Evolutionary conservation across 2,329 filamentous ascomycete genomes (phyloP), one percentile per base, ranked within the genome.

Genomic region (Mycosphaerella sp.): DNA sequence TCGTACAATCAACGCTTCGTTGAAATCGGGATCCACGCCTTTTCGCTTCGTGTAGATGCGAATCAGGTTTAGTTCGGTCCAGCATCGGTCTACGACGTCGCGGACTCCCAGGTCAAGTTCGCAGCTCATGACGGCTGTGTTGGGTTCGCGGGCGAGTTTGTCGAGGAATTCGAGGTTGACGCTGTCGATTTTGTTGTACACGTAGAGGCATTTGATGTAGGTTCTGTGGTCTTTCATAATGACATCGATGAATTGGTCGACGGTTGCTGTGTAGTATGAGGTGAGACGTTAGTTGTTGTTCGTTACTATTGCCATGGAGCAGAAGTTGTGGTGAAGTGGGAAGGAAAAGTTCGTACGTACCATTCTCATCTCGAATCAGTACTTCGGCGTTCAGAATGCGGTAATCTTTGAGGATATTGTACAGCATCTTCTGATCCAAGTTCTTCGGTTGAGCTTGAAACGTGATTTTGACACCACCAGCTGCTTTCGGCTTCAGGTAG

Each of bases 171-270:
- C 89, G 59, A 98, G 80, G 37, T 86, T 91, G 54, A 98, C 87
- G 68, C 82, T 85, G 74, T 98, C 93, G 73, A 98, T 95, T 75
- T 98, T 98, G 85, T 98, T 98, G 82, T 98, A 98, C 28, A 97
- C 91, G 73, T 98, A 98, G 28, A 98, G 79, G 66, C 82, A 86
- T 67, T 81, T 80, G 75, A 98, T 96, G 76, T 98, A 98, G 71
- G 95, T 98, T 66, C 93, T 79, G 75, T 98, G 93, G 67, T 96
- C 89, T 71, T 93, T 95, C 91, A 97, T 97, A 72, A 98, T 96
- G 55, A 96, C 89, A 70, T 98, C 93, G 73, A 98, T 98, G 70
- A 98, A 87, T 71, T 98, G 91, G 73, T 98, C 93, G 32, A 98
- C 89, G 1, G 93, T 97, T 36, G 86, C 89, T 81, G 53, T 14